These are phyloP conservation scores for Barbatosphaeria neglecta DNA, from an alignment of 495 filamentous ascomycete species.

Conservation along the genomic window DNA sequence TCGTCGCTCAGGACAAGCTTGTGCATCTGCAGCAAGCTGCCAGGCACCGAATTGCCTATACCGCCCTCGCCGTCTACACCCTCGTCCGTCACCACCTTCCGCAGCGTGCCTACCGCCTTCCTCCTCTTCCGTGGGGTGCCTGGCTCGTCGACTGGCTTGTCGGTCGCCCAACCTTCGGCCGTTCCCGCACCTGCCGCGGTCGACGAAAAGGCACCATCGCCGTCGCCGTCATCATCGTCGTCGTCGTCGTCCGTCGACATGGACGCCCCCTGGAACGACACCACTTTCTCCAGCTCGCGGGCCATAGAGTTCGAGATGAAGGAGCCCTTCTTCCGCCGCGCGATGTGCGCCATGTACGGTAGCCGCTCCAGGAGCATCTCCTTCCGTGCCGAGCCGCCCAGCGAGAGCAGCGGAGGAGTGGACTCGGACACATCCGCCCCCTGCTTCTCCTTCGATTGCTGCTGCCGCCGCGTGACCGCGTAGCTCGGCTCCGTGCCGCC, in stretches of 20 bases:
- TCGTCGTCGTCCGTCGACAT: conserved; percentile 35
- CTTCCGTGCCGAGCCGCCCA: conserved; percentile 49
- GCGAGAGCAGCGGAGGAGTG: conserved; percentile 27
- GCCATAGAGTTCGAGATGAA: conserved; percentile 11
- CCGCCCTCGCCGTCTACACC: conserved; percentile 4
- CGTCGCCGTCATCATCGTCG: conserved; percentile 16
- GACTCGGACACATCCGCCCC: neutral
- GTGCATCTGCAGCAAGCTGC: conserved; percentile 36
- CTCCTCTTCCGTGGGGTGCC: conserved; percentile 26
- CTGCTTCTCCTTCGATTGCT: conserved; percentile 5
- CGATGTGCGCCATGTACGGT: conserved; percentile 69
- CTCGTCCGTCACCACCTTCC: conserved; percentile 9
- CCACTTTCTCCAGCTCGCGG: conserved; percentile 56
- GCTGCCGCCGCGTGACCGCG: conserved; percentile 1
- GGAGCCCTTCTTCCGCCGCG: conserved; percentile 21
- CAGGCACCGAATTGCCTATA: conserved; percentile 5
- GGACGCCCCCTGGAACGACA: conserved; percentile 49
- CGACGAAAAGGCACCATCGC: neutral
- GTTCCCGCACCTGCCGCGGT: conserved; percentile 4
- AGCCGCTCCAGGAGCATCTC: conserved; percentile 75
- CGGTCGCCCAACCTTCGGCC: conserved; percentile 45
- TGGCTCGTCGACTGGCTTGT: conserved; percentile 36
- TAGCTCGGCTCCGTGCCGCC: conserved; percentile 2
- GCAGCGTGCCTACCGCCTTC: conserved; percentile 13
- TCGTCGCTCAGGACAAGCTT: conserved; percentile 79